Percentiles rank a stretch among this genome's conserved stretches.
These are phyloP conservation scores for Hippophae gyantsensis DNA, from an alignment of 306 rosid species.

Conservation along the genomic window DNA sequence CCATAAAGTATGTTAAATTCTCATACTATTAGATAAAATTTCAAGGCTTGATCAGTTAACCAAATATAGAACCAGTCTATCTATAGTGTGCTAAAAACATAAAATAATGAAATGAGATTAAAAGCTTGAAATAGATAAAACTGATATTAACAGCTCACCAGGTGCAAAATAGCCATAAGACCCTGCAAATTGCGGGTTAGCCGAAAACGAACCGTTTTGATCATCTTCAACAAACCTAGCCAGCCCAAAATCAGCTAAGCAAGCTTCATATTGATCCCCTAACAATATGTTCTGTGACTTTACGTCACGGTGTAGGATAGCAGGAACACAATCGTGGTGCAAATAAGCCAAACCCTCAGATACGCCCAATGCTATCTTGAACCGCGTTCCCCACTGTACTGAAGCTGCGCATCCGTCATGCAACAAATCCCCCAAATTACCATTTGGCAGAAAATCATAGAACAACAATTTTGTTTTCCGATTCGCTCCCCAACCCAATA, in stretches of 20 bases:
- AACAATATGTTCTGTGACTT: constrained; percentile 65
- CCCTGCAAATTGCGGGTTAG: constrained; percentile 74
- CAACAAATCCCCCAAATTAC: constrained; percentile 46
- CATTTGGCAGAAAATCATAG: constrained; percentile 59
- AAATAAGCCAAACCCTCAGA: constrained; percentile 82
- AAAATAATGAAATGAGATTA: too few species aligned
- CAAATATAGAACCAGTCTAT: too few species aligned
- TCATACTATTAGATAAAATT: too few species aligned
- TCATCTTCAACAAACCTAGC: constrained; percentile 72
- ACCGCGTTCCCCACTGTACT: constrained; percentile 80
- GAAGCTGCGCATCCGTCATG: constrained; percentile 65
- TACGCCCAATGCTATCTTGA: constrained; percentile 75
- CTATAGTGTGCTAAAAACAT: too few species aligned
- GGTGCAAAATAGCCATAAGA: constrained; percentile 98
- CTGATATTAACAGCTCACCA: constrained; percentile 27
- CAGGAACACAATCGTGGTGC: constrained; percentile 85
- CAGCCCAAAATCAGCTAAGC: constrained; percentile 88
- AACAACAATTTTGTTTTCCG: constrained; percentile 58
- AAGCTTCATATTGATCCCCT: constrained; percentile 64
- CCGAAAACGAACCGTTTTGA: constrained; percentile 38
- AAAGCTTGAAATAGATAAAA: background rate
- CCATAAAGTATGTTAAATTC: too few species aligned
- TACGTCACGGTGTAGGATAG: constrained; percentile 93
- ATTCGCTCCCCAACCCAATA: constrained; percentile 83
- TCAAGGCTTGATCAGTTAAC: too few species aligned